These are phyloP conservation scores for Alternaria brassicae DNA, from an alignment of 2,329 filamentous ascomycete genomes.

Conservation along the genomic window DNA sequence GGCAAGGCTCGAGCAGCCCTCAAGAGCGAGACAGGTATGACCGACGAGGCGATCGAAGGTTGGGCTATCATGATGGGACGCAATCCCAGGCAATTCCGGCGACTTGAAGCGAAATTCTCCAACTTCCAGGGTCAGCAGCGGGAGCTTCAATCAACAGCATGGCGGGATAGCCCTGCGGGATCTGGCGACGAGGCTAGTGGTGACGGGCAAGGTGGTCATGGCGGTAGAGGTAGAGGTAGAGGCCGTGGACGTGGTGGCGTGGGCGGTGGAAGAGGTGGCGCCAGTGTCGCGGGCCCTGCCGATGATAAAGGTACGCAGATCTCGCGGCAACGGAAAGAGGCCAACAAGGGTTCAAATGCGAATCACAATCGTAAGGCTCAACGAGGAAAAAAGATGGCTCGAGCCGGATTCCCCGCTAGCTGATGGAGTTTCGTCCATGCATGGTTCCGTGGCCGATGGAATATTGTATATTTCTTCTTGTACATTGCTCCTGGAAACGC, in stretches of 20 bases:
- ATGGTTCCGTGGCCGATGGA: no score
- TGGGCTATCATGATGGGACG: conserved; percentile 88
- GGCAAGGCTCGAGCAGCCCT: conserved; percentile 68
- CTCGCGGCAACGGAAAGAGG: conserved; percentile 78
- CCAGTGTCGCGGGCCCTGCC: conserved; percentile 68
- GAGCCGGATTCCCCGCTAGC: conserved; percentile 58
- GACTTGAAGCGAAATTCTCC: conserved; percentile 74
- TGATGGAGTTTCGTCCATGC: neutral
- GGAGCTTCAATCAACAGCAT: conserved; percentile 71
- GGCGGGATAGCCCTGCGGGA: conserved; percentile 57
- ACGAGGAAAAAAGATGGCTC: conserved; percentile 67
- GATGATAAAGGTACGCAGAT: conserved; percentile 75
- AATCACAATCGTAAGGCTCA: conserved; percentile 86
- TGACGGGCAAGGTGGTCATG: conserved; percentile 57
- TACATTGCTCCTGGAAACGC: neutral
- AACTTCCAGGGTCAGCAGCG: conserved; percentile 71
- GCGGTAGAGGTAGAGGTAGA: conserved; percentile 47
- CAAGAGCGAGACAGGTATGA: conserved; percentile 82
- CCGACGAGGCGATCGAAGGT: conserved; percentile 91
- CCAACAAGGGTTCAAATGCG: conserved; percentile 79
- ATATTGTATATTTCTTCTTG: neutral
- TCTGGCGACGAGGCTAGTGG: conserved; percentile 61
- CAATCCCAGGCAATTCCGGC: conserved; percentile 71
- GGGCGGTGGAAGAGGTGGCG: conserved; percentile 47
- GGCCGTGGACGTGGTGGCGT: conserved; percentile 45